phyloP scores from a whole-genome alignment of 176 grass and related monocot genomes.

The Themeda triandra region DNA sequence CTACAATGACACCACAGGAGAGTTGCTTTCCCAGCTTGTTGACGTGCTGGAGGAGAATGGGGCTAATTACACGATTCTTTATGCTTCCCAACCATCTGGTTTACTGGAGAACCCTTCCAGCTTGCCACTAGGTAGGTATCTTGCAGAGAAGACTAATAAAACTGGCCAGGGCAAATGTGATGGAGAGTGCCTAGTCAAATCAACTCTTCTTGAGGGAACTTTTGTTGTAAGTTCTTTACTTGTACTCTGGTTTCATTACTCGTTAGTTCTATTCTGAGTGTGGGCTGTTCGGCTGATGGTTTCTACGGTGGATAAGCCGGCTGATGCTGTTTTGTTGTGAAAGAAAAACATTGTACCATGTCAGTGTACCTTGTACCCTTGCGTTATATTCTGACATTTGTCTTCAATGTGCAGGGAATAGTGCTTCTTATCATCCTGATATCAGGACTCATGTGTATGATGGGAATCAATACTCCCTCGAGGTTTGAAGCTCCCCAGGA shows the following conservation, averaged over 20 bases:
- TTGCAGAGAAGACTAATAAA: conserved; percentile 60
- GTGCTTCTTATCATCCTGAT: conserved; percentile 97
- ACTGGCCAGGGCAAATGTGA: conserved; percentile 61
- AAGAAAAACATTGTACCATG: too few species aligned
- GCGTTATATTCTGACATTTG: conserved; percentile 7
- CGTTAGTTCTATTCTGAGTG: background rate
- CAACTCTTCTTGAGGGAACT: conserved; percentile 84
- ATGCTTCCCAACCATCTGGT: conserved; percentile 65
- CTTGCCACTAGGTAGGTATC: conserved; percentile 57
- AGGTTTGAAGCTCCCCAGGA: conserved; percentile 86
- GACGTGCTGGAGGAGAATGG: conserved; percentile 42
- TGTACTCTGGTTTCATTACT: background rate
- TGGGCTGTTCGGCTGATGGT: too few species aligned
- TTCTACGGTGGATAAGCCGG: too few species aligned
- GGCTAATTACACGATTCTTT: conserved; percentile 78
- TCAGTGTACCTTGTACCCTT: background rate
- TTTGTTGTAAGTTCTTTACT: conserved; percentile 73
- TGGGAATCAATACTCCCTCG: conserved; percentile 83
- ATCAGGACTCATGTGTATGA: conserved; percentile 91
- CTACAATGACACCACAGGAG: conserved; percentile 44
- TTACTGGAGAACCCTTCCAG: conserved; percentile 33
- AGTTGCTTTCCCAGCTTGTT: conserved; percentile 69
- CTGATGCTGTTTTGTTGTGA: too few species aligned
- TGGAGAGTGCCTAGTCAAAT: conserved; percentile 68
- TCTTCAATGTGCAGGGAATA: conserved; percentile 58